phyloP scores from a whole-genome alignment of 108 stramenopile genomes.

The Skeletonema costatum region DNA sequence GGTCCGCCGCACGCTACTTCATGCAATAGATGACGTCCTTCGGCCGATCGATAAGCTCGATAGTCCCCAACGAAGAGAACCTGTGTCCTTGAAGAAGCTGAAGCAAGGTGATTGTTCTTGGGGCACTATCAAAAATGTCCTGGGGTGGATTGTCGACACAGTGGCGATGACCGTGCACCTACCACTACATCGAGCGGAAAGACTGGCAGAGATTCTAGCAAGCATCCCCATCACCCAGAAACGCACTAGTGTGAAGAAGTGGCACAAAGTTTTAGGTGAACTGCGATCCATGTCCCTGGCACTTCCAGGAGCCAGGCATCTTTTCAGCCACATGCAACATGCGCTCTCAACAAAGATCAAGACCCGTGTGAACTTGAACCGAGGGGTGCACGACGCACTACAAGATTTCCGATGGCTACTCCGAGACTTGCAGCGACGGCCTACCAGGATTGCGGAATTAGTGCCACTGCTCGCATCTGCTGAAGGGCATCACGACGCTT shows the following conservation, averaged over 20 bases:
- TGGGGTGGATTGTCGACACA: conserved; percentile 36
- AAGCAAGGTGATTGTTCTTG: conserved; percentile 42
- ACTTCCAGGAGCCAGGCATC: conserved; percentile 34
- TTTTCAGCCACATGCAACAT: conserved; percentile 45
- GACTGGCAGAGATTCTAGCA: conserved; percentile 17
- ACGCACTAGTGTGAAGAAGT: conserved; percentile 7
- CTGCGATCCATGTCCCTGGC: conserved; percentile 49
- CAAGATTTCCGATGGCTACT: background rate
- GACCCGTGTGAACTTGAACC: background rate
- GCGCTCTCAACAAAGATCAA: conserved; percentile 22
- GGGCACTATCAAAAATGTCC: conserved; percentile 28
- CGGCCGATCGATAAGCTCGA: conserved; percentile 12
- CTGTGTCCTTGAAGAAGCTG: conserved; percentile 49
- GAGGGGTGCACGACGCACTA: background rate
- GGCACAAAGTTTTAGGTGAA: conserved; percentile 46
- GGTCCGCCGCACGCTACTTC: conserved; percentile 1
- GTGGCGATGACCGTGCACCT: conserved; percentile 2
- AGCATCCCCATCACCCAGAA: background rate
- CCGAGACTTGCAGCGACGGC: background rate
- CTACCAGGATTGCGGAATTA: conserved; percentile 44
- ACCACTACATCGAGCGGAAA: conserved; percentile 11
- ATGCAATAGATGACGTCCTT: conserved; percentile 29
- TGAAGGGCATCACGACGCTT: conserved; percentile 35
- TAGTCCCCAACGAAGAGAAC: conserved; percentile 13
- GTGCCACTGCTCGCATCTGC: conserved; percentile 26